Evolutionary conservation across 345 rosid species (phyloP).

Genomic region (Melaleuca alternifolia): DNA sequence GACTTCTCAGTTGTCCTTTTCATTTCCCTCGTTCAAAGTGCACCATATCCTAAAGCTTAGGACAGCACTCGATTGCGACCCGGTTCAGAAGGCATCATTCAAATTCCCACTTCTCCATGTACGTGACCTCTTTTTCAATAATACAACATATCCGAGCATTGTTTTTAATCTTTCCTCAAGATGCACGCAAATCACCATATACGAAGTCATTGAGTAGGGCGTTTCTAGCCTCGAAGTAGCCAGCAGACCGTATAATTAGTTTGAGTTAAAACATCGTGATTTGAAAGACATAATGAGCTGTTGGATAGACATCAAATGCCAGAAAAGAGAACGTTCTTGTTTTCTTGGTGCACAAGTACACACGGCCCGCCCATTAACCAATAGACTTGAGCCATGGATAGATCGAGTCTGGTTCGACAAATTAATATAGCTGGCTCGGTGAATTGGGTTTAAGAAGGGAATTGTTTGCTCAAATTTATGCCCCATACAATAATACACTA

Average conservation of each 20-base stretch:
- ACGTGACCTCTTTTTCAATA: neutral
- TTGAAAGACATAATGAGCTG: neutral
- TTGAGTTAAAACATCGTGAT: neutral
- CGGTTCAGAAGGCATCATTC: neutral
- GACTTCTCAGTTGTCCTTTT: neutral
- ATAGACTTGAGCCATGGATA: neutral
- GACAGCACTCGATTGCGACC: neutral
- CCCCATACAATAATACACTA: neutral
- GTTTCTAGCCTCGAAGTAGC: neutral
- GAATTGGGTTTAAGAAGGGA: neutral
- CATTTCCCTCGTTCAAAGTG: neutral
- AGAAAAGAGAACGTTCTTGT: too few species aligned
- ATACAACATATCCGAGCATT: neutral
- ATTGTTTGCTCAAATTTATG: neutral
- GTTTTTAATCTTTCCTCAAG: neutral
- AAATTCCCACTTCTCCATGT: neutral
- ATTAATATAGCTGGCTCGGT: neutral
- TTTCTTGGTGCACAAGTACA: neutral
- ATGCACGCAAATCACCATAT: neutral
- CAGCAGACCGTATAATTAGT: neutral
- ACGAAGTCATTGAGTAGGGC: neutral
- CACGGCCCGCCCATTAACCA: neutral
- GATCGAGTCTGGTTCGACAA: neutral
- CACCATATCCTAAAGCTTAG: neutral
- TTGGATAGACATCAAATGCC: neutral